phyloP scores from a whole-genome alignment of 2,329 filamentous ascomycete genomes.

The Diaporthe citrichinensis region DNA sequence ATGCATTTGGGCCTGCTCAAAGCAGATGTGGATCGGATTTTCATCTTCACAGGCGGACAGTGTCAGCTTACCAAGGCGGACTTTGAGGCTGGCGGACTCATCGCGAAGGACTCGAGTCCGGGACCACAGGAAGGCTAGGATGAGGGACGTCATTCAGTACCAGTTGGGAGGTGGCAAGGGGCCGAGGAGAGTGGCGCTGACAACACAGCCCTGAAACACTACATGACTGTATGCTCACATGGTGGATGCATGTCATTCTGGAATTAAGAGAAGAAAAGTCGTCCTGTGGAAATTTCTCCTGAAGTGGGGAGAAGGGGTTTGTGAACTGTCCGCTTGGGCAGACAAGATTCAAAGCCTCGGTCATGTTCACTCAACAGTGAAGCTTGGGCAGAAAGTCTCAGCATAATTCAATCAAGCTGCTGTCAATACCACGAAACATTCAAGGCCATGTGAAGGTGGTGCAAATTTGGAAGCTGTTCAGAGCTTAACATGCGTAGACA shows the following conservation, averaged over 20 bases:
- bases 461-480: neutral
- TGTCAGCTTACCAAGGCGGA: neutral
- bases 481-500: too few relatives aligned
- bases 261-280: neutral
- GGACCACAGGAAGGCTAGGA: neutral
- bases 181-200: neutral
- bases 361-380: neutral
- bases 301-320: neutral
- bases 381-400: neutral
- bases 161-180: neutral
- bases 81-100: too few relatives aligned
- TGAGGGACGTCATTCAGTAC: too few relatives aligned
- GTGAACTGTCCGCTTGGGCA: too few relatives aligned
- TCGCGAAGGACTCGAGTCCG: too few relatives aligned
- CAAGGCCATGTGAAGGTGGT: neutral
- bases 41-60: neutral
- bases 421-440: neutral
- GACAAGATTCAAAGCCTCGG: neutral
- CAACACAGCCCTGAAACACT: neutral
- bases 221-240: too few relatives aligned
- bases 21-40: neutral
- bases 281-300: too few relatives aligned
- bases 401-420: neutral
- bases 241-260: neutral
- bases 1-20: neutral